phyloP scores from a whole-genome alignment of 2,329 filamentous ascomycete species.

The Fusarium hainanense region DNA sequence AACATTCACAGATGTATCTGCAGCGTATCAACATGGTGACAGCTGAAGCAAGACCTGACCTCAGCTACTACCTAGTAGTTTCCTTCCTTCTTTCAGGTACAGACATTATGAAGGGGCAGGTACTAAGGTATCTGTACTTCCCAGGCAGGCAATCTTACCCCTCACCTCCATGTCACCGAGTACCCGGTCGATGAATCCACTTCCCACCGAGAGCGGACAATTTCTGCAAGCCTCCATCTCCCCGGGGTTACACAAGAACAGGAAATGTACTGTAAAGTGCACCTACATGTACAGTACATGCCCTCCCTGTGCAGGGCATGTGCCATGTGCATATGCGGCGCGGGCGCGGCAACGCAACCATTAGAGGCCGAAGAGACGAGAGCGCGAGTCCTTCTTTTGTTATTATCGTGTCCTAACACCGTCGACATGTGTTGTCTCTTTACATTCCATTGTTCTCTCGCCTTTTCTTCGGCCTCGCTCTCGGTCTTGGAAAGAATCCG shows the following conservation, averaged over 20 bases:
- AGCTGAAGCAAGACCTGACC: neutral
- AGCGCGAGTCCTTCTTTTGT: slow-evolving; percentile 5
- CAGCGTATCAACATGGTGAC: neutral
- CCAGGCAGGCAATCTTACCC: neutral
- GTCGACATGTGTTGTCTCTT: neutral
- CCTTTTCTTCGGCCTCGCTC: slow-evolving; percentile 2
- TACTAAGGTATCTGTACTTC: neutral
- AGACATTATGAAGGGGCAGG: neutral
- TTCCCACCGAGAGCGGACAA: slow-evolving; percentile 31
- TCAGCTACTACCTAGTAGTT: neutral
- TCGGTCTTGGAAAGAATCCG: neutral
- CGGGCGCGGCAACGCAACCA: slow-evolving; percentile 7
- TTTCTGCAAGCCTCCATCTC: slow-evolving; percentile 35
- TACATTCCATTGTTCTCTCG: slow-evolving; percentile 4
- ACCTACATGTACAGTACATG: neutral
- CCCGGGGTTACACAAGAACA: slow-evolving; percentile 20
- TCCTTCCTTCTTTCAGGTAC: neutral
- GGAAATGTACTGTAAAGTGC: neutral
- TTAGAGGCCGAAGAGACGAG: slow-evolving; percentile 23
- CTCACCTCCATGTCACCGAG: slow-evolving; percentile 29
- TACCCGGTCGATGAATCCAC: slow-evolving; percentile 23
- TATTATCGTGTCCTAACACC: neutral
- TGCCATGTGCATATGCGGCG: neutral
- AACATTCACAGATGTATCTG: neutral
- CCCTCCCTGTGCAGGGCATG: neutral